Conservation (phyloP, 306 rosid genomes). For the Vigna nakashimae region DNA sequence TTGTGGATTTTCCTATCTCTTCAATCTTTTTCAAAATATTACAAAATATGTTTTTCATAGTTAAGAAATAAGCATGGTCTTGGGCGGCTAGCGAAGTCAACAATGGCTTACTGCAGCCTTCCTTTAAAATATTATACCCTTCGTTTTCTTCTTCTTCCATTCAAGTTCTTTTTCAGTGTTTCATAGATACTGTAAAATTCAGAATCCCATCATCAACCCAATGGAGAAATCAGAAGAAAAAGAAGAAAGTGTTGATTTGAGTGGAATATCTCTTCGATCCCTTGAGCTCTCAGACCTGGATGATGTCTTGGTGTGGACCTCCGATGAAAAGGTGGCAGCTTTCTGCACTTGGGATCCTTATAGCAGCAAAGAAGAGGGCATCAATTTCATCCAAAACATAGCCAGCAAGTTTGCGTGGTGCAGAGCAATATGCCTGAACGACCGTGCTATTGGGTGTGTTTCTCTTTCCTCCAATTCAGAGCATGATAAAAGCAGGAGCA, state of each 20-base stretch:
- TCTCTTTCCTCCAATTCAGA: constrained; percentile 46
- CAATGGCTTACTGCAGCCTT: background rate
- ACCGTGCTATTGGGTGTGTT: constrained; percentile 64
- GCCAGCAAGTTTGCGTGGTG: constrained; percentile 53
- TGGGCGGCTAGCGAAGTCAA: constrained; percentile 18
- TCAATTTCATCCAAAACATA: constrained; percentile 49
- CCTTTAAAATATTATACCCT: background rate
- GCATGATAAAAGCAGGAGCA: constrained; percentile 45
- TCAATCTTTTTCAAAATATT: too few species aligned
- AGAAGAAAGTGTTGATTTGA: constrained; percentile 37
- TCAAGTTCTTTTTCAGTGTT: background rate
- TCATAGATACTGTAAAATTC: constrained; percentile 26
- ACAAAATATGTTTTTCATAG: too few species aligned
- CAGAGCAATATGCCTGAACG: constrained; percentile 65
- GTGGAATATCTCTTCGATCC: constrained; percentile 56
- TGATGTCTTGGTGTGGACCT: constrained; percentile 70
- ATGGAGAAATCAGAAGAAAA: constrained; percentile 40
- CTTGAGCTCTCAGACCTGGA: constrained; percentile 65
- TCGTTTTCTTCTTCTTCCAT: background rate
- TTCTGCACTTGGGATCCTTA: constrained; percentile 73
- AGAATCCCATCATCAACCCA: background rate
- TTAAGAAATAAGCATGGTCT: too few species aligned
- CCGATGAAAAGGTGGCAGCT: constrained; percentile 58
- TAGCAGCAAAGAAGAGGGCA: constrained; percentile 56
- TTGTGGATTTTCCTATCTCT: too few species aligned